These are phyloP conservation scores for Choricystis sp. DNA, from an alignment of 139 green algal genomes.

Conservation along the genomic window DNA sequence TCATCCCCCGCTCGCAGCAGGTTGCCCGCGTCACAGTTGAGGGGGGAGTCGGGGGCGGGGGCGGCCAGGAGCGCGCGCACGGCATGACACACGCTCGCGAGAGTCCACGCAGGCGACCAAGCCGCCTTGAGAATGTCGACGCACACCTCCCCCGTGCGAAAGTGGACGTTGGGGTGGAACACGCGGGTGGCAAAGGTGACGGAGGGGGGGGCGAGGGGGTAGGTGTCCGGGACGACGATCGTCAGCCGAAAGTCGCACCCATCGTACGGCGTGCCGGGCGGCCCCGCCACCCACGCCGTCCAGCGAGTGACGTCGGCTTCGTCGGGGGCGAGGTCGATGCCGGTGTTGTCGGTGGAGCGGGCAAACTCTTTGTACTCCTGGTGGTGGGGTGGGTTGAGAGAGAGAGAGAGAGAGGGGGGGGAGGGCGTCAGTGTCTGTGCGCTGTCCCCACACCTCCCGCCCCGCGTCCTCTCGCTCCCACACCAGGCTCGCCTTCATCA, in stretches of 20 bases:
- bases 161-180: conserved; percentile 94
- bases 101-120: conserved; percentile 89
- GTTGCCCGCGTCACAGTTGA: conserved; percentile 94
- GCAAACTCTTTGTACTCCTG: neutral
- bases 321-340: neutral
- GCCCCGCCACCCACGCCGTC: conserved; percentile 33
- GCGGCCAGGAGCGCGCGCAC: conserved; percentile 71
- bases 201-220: conserved; percentile 60
- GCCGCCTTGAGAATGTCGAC: conserved; percentile 88
- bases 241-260: conserved; percentile 64
- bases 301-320: neutral
- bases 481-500: neutral
- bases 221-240: conserved; percentile 73
- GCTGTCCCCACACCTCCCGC: too few species aligned
- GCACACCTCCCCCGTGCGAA: conserved; percentile 92
- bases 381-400: neutral
- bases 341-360: too few species aligned
- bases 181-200: conserved; percentile 71
- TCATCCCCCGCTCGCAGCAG: conserved; percentile 66
- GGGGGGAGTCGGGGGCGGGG: conserved; percentile 65
- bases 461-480: neutral
- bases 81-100: conserved; percentile 73
- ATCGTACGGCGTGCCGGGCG: conserved; percentile 71
- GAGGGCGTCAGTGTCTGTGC: neutral
- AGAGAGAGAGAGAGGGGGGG: too few species aligned